These are phyloP conservation scores for Halteria grandinella DNA, from an alignment of 73 alveolate genomes.

Conservation along the genomic window DNA sequence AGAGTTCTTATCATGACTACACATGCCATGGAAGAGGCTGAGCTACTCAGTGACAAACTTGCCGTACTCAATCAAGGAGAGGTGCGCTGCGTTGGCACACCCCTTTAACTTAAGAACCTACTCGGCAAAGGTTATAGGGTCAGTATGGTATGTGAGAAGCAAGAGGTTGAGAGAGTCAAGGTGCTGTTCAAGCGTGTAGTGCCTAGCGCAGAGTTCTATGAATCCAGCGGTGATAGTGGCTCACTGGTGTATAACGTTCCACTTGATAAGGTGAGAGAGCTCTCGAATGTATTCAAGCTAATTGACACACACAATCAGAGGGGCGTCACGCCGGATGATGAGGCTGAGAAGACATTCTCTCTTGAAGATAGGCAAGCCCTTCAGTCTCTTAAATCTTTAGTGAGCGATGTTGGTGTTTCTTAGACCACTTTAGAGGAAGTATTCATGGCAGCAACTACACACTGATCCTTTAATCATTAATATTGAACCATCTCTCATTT, in stretches of 20 bases:
- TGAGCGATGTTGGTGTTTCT: constrained; percentile 82
- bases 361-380: neutral
- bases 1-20: constrained; percentile 70
- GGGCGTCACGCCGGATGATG: neutral
- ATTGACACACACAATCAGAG: neutral
- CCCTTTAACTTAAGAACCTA: constrained; percentile 26
- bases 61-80: constrained; percentile 59
- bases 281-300: constrained; percentile 49
- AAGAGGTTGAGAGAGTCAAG: constrained; percentile 51
- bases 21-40: constrained; percentile 80
- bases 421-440: constrained; percentile 91
- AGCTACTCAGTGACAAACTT: constrained; percentile 63
- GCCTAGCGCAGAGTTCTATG: constrained; percentile 47
- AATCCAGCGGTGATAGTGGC: constrained; percentile 69
- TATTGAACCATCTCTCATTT: too few species aligned
- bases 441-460: constrained; percentile 49
- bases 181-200: constrained; percentile 44
- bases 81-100: constrained; percentile 55
- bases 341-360: neutral
- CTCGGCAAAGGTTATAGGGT: constrained; percentile 74
- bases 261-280: constrained; percentile 54
- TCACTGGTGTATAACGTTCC: constrained; percentile 68
- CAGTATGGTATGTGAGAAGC: too few species aligned
- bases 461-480: too few species aligned
- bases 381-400: constrained; percentile 27